phyloP scores from a whole-genome alignment of 352 stramenopile genomes.

The Phytopythium litorale region DNA sequence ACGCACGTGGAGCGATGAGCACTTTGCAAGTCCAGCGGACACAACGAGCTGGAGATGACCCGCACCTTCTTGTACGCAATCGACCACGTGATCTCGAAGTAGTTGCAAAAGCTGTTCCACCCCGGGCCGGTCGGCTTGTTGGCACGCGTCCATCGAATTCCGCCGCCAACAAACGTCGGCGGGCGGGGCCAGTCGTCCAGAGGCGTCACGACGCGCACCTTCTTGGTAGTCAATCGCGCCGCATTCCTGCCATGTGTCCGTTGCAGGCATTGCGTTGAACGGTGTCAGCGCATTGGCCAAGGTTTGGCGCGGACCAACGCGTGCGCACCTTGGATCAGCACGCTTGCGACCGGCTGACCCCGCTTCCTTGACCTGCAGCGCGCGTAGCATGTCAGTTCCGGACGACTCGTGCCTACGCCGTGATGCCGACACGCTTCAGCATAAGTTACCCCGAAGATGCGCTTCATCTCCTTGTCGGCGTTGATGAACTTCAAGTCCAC shows the following conservation, averaged over 20 bases:
- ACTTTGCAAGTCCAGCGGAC: no score
- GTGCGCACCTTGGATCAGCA: slow-evolving; percentile 45
- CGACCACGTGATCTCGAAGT: slow-evolving; percentile 85
- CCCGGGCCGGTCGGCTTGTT: slow-evolving; percentile 62
- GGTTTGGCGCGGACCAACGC: neutral
- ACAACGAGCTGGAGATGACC: neutral
- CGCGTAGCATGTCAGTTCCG: neutral
- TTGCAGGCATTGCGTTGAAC: neutral
- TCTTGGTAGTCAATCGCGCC: slow-evolving; percentile 62
- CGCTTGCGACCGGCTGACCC: slow-evolving; percentile 41
- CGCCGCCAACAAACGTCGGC: slow-evolving; percentile 80
- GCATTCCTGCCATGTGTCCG: slow-evolving; percentile 10
- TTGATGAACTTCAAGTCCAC: slow-evolving; percentile 77
- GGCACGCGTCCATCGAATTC: slow-evolving; percentile 80
- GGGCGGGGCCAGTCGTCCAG: slow-evolving; percentile 83
- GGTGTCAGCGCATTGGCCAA: neutral
- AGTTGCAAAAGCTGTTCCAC: slow-evolving; percentile 72
- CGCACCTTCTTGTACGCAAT: slow-evolving; percentile 85
- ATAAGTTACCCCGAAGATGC: slow-evolving; percentile 68
- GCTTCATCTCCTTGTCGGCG: slow-evolving; percentile 88
- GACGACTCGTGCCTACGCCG: neutral
- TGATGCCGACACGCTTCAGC: neutral
- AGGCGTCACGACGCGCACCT: slow-evolving; percentile 69
- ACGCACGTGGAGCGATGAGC: neutral
- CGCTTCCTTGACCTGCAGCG: slow-evolving; percentile 53